A percentile compares a stretch with the other conserved stretches of the same genome.
phyloP scores from a whole-genome alignment of 495 filamentous ascomycete genomes.

The Alectoria sarmentosa region DNA sequence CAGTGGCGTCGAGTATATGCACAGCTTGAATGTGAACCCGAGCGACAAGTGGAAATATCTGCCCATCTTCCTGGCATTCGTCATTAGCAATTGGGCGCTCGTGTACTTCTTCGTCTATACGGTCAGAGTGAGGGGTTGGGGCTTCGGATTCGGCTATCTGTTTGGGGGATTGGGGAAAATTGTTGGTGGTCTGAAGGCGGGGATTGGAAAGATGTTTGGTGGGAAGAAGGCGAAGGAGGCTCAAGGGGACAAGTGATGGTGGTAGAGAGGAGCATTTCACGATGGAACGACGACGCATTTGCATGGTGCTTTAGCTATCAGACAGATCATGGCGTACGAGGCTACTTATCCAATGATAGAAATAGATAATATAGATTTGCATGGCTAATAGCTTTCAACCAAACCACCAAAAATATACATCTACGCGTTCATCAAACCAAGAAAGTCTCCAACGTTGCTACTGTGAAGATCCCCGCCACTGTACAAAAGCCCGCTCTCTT shows the following conservation, averaged over 20 bases:
- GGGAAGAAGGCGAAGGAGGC: conserved; percentile 25
- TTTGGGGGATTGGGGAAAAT: conserved; percentile 46
- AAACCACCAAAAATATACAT: too few relatives aligned
- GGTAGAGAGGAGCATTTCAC: neutral
- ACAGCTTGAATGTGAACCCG: conserved; percentile 56
- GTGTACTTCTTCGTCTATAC: conserved; percentile 86
- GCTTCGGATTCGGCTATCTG: conserved; percentile 58
- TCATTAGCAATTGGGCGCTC: conserved; percentile 66
- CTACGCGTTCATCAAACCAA: too few relatives aligned
- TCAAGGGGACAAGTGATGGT: neutral
- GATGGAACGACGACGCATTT: neutral
- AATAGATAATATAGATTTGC: too few relatives aligned
- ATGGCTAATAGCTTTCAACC: too few relatives aligned
- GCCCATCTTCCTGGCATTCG: conserved; percentile 72
- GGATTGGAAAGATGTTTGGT: conserved; percentile 31
- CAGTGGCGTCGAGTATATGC: conserved; percentile 60
- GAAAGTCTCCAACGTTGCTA: too few relatives aligned
- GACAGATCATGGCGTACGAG: neutral
- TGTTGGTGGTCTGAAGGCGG: conserved; percentile 36
- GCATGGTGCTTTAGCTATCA: neutral
- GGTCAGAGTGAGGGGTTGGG: conserved; percentile 64
- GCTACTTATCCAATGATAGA: neutral
- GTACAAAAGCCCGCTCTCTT: too few relatives aligned
- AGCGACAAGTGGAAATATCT: conserved; percentile 67
- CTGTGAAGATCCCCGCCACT: too few relatives aligned